phyloP scores from a whole-genome alignment of 2,329 filamentous ascomycete species.

The Curvularia spicifera region DNA sequence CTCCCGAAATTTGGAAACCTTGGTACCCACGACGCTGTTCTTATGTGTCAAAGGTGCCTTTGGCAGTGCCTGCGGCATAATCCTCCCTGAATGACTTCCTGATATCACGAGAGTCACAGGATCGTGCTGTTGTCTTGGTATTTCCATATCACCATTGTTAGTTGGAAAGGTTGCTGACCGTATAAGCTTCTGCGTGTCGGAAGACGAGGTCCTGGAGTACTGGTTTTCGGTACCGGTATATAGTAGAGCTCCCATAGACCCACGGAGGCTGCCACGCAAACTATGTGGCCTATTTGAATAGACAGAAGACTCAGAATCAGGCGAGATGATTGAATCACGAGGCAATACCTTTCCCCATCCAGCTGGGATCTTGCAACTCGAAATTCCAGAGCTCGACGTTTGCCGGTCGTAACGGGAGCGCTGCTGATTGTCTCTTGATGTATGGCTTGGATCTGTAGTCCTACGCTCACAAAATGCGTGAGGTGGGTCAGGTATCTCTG shows the following conservation, averaged over 20 bases:
- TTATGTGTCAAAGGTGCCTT: slow-evolving; percentile 22
- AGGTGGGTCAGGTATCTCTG: slow-evolving; percentile 27
- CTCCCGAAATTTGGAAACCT: slow-evolving; percentile 46
- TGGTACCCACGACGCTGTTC: slow-evolving; percentile 42
- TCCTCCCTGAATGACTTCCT: slow-evolving; percentile 1
- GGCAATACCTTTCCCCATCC: slow-evolving; percentile 48
- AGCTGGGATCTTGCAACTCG: slow-evolving; percentile 45
- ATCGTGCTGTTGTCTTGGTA: slow-evolving; percentile 19
- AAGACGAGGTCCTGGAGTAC: slow-evolving; percentile 16
- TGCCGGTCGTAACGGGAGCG: slow-evolving; percentile 35
- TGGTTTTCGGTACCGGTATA: slow-evolving; percentile 13
- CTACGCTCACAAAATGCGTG: slow-evolving; percentile 23
- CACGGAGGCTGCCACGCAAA: slow-evolving; percentile 40
- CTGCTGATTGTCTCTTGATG: slow-evolving; percentile 18
- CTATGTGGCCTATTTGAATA: slow-evolving; percentile 51
- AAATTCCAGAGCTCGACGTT: slow-evolving; percentile 48
- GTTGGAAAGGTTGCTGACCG: slow-evolving; percentile 34
- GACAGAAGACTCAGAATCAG: slow-evolving; percentile 47
- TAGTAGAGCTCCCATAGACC: slow-evolving; percentile 31
- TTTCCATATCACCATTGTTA: slow-evolving; percentile 36
- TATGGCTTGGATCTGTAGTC: slow-evolving; percentile 30
- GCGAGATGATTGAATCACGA: slow-evolving; percentile 17
- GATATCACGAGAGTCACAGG: slow-evolving; percentile 15
- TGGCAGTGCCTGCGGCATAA: slow-evolving; percentile 12
- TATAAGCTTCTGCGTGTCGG: slow-evolving; percentile 17